Conservation (phyloP, 2,329 filamentous ascomycete genomes). For the Cercospora canescens region DNA sequence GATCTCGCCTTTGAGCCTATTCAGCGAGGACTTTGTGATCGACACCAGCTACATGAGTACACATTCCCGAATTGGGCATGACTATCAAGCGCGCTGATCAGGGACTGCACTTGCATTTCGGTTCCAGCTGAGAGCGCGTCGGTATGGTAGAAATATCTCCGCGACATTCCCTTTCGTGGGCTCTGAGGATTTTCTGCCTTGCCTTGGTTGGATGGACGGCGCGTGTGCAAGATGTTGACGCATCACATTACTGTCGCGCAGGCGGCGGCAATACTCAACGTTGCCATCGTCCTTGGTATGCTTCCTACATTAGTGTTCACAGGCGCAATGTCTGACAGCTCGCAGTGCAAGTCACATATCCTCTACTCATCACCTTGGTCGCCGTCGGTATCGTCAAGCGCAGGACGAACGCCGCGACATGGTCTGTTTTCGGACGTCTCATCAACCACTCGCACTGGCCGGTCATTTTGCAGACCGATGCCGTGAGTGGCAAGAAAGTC, state of each 20-base stretch:
- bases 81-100: background rate
- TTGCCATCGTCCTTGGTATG: slow-evolving; percentile 10
- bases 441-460: slow-evolving; percentile 16
- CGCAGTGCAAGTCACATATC: slow-evolving; percentile 10
- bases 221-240: background rate
- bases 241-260: slow-evolving; percentile 11
- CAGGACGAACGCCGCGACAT: slow-evolving; percentile 13
- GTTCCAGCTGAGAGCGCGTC: background rate
- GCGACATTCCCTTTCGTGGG: background rate
- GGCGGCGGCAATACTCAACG: slow-evolving; percentile 12
- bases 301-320: background rate
- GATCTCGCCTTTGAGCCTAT: background rate
- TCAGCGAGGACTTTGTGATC: background rate
- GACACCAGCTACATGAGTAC: background rate
- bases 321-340: background rate
- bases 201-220: background rate
- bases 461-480: slow-evolving; percentile 7
- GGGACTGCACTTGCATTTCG: background rate
- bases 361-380: slow-evolving; percentile 8
- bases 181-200: background rate
- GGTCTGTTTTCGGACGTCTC: slow-evolving; percentile 13
- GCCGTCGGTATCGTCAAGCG: slow-evolving; percentile 10
- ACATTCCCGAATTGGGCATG: background rate
- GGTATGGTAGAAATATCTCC: background rate
- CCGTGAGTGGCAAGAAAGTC: slow-evolving; percentile 3